A percentile compares a stretch with the other conserved stretches of the same genome.
Conservation (phyloP, 2,329 filamentous ascomycete genomes). For the Talaromyces piceae region DNA sequence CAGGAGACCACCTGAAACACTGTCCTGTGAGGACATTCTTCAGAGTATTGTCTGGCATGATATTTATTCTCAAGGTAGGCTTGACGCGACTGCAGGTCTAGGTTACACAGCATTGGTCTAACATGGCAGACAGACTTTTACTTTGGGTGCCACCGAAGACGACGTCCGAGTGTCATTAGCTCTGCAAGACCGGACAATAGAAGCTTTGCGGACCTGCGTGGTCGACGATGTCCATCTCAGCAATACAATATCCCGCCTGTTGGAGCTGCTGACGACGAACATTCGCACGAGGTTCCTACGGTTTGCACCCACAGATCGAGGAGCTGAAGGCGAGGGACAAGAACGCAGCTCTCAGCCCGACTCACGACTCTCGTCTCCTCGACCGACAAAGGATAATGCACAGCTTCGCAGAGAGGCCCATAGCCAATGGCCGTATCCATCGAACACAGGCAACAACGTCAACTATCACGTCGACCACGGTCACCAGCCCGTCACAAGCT, state of each 20-base stretch:
- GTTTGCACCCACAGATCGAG: slow-evolving; percentile 47
- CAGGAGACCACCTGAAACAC: slow-evolving; percentile 52
- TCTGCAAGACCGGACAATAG: slow-evolving; percentile 52
- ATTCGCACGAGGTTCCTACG: slow-evolving; percentile 53
- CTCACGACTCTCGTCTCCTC: slow-evolving; percentile 32
- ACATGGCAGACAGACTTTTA: slow-evolving; percentile 44
- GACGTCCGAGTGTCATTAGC: slow-evolving; percentile 53
- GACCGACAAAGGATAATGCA: slow-evolving; percentile 20
- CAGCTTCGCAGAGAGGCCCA: slow-evolving; percentile 14
- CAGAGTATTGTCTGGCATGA: slow-evolving; percentile 56
- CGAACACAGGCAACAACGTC: not conserved
- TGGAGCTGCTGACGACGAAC: slow-evolving; percentile 51
- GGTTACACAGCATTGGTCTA: slow-evolving; percentile 3
- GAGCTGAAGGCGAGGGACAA: slow-evolving; percentile 29
- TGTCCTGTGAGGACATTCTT: slow-evolving; percentile 59
- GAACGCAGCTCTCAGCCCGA: slow-evolving; percentile 28
- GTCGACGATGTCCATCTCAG: slow-evolving; percentile 61
- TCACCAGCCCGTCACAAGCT: slow-evolving; percentile 11
- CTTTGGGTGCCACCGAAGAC: slow-evolving; percentile 55
- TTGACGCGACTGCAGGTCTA: not conserved
- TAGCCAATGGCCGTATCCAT: slow-evolving; percentile 7
- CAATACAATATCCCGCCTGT: slow-evolving; percentile 54
- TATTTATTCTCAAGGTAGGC: slow-evolving; percentile 55
- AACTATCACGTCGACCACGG: slow-evolving; percentile 8
- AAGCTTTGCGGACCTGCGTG: slow-evolving; percentile 52